Evolutionary conservation across 495 filamentous ascomycete species (phyloP).

Genomic region (Podospora fimiseda): DNA sequence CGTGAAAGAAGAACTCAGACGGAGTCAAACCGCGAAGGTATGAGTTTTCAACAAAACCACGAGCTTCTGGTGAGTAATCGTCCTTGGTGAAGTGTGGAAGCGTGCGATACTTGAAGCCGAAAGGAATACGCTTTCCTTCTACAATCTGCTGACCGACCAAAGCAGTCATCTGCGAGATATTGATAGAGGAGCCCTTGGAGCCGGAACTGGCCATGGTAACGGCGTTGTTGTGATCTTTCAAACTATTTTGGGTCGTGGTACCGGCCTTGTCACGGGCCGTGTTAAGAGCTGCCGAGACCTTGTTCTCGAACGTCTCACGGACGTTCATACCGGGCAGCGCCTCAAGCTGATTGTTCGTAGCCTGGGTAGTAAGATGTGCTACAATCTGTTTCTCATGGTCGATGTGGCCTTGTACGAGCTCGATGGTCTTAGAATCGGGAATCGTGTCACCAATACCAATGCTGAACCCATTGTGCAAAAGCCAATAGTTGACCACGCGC

Average conservation of each 20-base stretch:
- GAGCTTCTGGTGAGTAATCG: constrained; percentile 93
- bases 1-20: constrained; percentile 98
- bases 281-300: constrained; percentile 89
- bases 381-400: constrained; percentile 75
- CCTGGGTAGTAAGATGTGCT: constrained; percentile 59
- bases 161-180: constrained; percentile 98
- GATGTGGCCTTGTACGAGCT: constrained; percentile 75
- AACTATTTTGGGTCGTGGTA: constrained; percentile 78
- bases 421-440: constrained; percentile 74
- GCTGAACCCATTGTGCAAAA: constrained; percentile 95
- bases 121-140: constrained; percentile 97
- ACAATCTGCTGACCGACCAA: constrained; percentile 96
- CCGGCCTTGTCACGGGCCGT: constrained; percentile 93
- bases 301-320: constrained; percentile 94
- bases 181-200: constrained; percentile 96
- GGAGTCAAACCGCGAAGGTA: constrained; percentile 95
- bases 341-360: constrained; percentile 80
- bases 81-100: constrained; percentile 98
- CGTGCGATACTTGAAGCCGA: constrained; percentile 97
- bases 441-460: constrained; percentile 99
- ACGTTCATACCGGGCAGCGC: constrained; percentile 94
- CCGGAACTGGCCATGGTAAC: constrained; percentile 92
- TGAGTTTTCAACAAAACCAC: constrained; percentile 98
- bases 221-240: constrained; percentile 94
- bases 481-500: constrained; percentile 91